A percentile compares a stretch with the other conserved stretches of the same genome.
Conservation (phyloP, 345 rosid species). For the Theobroma cacao region DNA sequence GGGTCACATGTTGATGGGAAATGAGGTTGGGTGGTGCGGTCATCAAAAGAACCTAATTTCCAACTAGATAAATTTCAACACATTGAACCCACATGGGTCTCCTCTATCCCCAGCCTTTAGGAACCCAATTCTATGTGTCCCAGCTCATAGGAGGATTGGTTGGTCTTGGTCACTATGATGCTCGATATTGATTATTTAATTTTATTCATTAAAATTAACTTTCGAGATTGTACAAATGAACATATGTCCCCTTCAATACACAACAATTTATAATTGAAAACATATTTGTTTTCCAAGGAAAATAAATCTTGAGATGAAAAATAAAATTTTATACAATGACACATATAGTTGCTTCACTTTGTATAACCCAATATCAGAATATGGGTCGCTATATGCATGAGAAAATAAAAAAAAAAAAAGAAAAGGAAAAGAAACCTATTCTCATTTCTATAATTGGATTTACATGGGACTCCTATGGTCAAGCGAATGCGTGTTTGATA, state of each 20-base stretch:
- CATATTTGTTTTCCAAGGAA: too few species aligned
- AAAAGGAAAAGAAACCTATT: not conserved
- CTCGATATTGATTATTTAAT: not conserved
- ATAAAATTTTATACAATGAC: too few species aligned
- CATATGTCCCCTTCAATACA: too few species aligned
- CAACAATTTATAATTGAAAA: too few species aligned
- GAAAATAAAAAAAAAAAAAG: too few species aligned
- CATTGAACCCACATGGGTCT: not conserved
- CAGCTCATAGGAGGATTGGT: conserved; percentile 7
- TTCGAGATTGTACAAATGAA: too few species aligned
- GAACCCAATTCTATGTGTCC: conserved; percentile 12
- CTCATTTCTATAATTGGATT: not conserved
- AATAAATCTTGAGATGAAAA: too few species aligned
- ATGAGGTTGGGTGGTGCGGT: not conserved
- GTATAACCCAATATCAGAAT: too few species aligned
- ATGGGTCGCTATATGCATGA: too few species aligned
- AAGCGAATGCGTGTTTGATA: not conserved
- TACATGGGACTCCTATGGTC: not conserved
- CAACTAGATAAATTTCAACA: not conserved
- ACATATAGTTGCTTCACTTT: too few species aligned
- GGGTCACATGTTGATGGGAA: not conserved
- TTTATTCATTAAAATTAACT: too few species aligned
- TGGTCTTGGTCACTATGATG: not conserved
- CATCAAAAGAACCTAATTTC: not conserved
- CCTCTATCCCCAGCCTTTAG: not conserved